These are phyloP conservation scores for Stagonosporopsis rhizophila DNA, from an alignment of 2,329 filamentous ascomycete genomes.

Conservation along the genomic window DNA sequence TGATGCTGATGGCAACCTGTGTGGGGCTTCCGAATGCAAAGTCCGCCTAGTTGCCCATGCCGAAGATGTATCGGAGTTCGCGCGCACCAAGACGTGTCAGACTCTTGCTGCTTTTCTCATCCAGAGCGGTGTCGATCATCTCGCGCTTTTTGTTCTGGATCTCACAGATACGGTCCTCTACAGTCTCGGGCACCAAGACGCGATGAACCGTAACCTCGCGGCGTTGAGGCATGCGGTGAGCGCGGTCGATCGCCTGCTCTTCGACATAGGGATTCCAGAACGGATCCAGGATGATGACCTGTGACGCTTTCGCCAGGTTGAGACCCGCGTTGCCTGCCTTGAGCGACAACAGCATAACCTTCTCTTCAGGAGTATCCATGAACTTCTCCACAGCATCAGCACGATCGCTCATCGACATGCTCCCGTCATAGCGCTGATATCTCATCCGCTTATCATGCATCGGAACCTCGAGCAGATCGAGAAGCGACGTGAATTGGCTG, in stretches of 20 bases:
- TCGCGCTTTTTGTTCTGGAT: conserved; percentile 80
- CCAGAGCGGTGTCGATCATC: conserved; percentile 79
- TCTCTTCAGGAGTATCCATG: conserved; percentile 64
- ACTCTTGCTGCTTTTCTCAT: conserved; percentile 73
- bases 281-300: conserved; percentile 89
- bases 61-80: conserved; percentile 77
- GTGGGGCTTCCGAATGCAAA: too few relatives aligned
- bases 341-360: conserved; percentile 78
- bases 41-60: conserved; percentile 24
- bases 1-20: not conserved
- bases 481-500: conserved; percentile 79
- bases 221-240: conserved; percentile 84
- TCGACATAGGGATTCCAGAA: conserved; percentile 96
- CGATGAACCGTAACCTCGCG: conserved; percentile 79
- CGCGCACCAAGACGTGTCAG: conserved; percentile 70
- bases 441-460: conserved; percentile 64
- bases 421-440: conserved; percentile 77
- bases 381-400: conserved; percentile 73
- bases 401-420: conserved; percentile 71
- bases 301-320: conserved; percentile 81
- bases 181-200: conserved; percentile 76
- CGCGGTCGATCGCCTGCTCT: conserved; percentile 89
- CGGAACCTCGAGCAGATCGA: conserved; percentile 79
- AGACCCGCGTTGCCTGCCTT: conserved; percentile 86
- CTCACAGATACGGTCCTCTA: conserved; percentile 84